Evolutionary conservation across 345 rosid genomes (phyloP), one percentile per base, ranked within the genome.

Genomic region (Pseudoturritis turrita): DNA sequence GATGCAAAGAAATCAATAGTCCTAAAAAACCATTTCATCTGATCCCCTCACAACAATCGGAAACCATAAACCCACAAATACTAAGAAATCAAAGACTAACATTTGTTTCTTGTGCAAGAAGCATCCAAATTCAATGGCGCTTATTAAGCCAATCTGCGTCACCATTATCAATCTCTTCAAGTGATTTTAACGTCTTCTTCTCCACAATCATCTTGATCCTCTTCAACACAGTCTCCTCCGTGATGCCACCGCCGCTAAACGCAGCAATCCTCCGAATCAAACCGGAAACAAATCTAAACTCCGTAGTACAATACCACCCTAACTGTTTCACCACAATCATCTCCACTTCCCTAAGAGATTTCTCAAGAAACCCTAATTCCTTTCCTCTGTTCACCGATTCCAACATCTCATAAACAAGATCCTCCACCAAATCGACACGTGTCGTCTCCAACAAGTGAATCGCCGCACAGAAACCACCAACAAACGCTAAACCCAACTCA

Each of bases 361-460:
- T 33, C 28, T 4, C 19, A 2, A 45, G 2, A 46, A 63, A 19
- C 53, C 68, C 55, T 47, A 28, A 8, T 18, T 12, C 15, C 53
- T 31, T 18, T 46, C 56, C 12, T 12, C 13, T 46, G 6, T 29
- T 46, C 68, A 63, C 43, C 0, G 68, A 63, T 7, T 26, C 26
- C 40, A 63, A 19, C 68, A 63, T 63, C 53, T 46, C 41, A 63
- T 17, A 7, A 2, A 12, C 55, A 63, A 63, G 55, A 29, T 7
- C 25, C 55, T 18, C 13, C 12, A 46, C 43, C 17, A 63, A 45
- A 46, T 18, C 19, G 2, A 63, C 68, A 28, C 55, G 55, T 31
- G 41, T 46, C 55, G 68, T 46, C 68, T 47, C 29, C 12, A 45
- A n/a, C 54, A 63, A 33, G 4, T 63, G 55, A 46, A 63, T 15